phyloP scores from a whole-genome alignment of 192 early-diverging fungal genomes.

The Obelidium mucronatum region DNA sequence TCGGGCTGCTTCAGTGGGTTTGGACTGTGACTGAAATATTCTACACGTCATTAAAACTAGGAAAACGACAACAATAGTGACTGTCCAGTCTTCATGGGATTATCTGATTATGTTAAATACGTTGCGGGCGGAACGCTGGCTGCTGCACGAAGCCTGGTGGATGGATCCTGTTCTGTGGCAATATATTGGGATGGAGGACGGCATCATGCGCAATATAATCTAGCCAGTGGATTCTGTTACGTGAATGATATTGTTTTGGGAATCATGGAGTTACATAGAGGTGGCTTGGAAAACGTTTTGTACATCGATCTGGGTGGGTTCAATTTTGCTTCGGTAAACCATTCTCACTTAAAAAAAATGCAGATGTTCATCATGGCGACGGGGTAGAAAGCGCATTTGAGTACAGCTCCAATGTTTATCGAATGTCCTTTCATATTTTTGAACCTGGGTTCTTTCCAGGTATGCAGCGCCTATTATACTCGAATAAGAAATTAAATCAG shows the following conservation, averaged over 20 bases:
- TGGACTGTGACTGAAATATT: background rate
- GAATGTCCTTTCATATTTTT: constrained; percentile 45
- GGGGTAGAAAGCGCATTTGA: constrained; percentile 60
- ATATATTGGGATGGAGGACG: constrained; percentile 94
- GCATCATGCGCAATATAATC: constrained; percentile 71
- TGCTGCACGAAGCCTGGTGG: constrained; percentile 70
- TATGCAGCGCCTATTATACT: constrained; percentile 6
- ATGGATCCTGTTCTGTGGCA: constrained; percentile 68
- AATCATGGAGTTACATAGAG: constrained; percentile 68
- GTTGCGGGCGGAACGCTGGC: constrained; percentile 43
- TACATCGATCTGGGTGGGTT: constrained; percentile 52
- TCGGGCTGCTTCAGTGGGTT: constrained; percentile 45
- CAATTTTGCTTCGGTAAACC: background rate
- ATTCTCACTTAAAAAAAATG: constrained; percentile 38
- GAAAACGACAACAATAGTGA: constrained; percentile 28
- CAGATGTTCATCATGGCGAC: constrained; percentile 92
- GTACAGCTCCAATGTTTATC: constrained; percentile 41
- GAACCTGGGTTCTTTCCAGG: constrained; percentile 50
- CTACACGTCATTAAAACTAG: background rate
- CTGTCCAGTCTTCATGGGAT: constrained; percentile 40
- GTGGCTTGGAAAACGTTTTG: constrained; percentile 44
- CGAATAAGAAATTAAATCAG: constrained; percentile 23
- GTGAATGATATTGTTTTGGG: constrained; percentile 94
- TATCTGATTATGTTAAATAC: constrained; percentile 26
- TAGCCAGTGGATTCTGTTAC: constrained; percentile 95